phyloP scores from a whole-genome alignment of 495 filamentous ascomycete genomes.

The Durotheca rogersii region DNA sequence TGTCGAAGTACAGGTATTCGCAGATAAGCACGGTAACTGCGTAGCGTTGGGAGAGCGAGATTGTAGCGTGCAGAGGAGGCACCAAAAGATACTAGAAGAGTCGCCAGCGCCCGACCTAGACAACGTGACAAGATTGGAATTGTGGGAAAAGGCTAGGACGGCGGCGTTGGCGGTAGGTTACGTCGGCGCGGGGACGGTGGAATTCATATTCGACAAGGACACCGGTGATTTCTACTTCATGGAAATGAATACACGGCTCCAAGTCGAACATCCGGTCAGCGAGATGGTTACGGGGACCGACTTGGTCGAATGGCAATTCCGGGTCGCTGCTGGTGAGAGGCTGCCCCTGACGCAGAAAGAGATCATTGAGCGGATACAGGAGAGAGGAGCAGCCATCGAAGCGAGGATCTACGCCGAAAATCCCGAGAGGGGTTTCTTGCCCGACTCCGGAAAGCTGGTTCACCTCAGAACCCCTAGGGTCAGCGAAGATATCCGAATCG shows the following conservation, averaged over 20 bases:
- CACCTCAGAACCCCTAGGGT: conserved; percentile 74
- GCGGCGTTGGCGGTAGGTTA: conserved; percentile 92
- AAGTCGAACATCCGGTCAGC: conserved; percentile 96
- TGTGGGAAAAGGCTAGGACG: conserved; percentile 90
- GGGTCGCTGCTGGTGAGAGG: conserved; percentile 81
- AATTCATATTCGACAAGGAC: conserved; percentile 98
- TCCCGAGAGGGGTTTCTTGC: conserved; percentile 84
- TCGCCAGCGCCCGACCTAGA: conserved; percentile 87
- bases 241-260: conserved; percentile 98
- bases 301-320: conserved; percentile 93
- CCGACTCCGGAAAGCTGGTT: conserved; percentile 85
- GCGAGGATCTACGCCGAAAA: conserved; percentile 97
- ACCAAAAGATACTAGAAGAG: conserved; percentile 98
- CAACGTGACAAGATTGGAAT: conserved; percentile 74
- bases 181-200: conserved; percentile 93
- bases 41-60: conserved; percentile 84
- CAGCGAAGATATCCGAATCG: conserved; percentile 76
- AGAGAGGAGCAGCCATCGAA: conserved; percentile 84
- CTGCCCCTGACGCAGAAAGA: conserved; percentile 86
- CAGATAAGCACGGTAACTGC: conserved; percentile 82
- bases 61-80: conserved; percentile 82
- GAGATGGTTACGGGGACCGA: conserved; percentile 97
- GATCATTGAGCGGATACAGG: conserved; percentile 73
- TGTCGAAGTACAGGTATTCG: conserved; percentile 97
- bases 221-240: conserved; percentile 95